Conservation (phyloP, 2,329 filamentous ascomycete genomes). For the Colletotrichum musicola region DNA sequence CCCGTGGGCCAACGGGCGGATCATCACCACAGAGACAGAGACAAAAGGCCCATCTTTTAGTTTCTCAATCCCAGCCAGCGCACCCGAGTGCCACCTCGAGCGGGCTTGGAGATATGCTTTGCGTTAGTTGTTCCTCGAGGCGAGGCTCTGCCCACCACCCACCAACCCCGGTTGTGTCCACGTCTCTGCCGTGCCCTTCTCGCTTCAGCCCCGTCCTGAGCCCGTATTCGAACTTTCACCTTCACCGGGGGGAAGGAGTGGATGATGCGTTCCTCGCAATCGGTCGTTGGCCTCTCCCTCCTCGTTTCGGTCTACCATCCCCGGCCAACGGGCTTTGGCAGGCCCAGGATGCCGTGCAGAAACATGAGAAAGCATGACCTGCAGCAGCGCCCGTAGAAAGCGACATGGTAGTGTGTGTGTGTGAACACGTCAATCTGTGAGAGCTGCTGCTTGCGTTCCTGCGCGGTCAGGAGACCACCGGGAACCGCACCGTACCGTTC, state of each 20-base stretch:
- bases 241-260: neutral
- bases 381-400: neutral
- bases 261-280: too few species aligned
- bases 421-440: neutral
- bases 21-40: constrained; percentile 18
- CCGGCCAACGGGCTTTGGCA: constrained; percentile 13
- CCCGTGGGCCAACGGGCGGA: constrained; percentile 1
- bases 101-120: neutral
- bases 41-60: constrained; percentile 24
- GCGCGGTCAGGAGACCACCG: constrained; percentile 16
- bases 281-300: constrained; percentile 3
- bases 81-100: constrained; percentile 12
- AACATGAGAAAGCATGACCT: constrained; percentile 11
- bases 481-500: neutral
- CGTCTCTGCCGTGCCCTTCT: neutral
- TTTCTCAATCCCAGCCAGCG: neutral
- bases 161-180: neutral
- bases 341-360: constrained; percentile 26
- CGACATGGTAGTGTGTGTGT: too few species aligned
- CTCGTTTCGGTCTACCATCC: neutral
- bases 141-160: constrained; percentile 1
- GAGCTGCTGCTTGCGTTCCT: constrained; percentile 26
- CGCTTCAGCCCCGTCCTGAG: constrained; percentile 3
- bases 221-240: constrained; percentile 25
- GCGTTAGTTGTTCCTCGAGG: neutral